Evolutionary conservation across 352 stramenopile genomes (phyloP), one percentile per base, ranked within the genome.

Genomic region (Aphanomyces cochlioides): DNA sequence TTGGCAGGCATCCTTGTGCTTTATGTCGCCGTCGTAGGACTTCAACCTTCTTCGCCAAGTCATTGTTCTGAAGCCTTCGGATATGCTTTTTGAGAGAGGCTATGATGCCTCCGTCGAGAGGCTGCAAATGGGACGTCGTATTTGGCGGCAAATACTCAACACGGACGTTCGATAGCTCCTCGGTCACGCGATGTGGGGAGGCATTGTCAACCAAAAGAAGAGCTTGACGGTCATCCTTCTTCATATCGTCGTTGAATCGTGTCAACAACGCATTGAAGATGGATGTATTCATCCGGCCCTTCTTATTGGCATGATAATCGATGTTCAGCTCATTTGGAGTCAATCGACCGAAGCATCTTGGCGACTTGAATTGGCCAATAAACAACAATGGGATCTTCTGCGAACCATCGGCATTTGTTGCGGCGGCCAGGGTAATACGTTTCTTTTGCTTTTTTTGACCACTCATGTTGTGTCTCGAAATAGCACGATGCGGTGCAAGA

Each of bases 121-220:
- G 57, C 41, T 66, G 57, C 8, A 66, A 10, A 43, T 19, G 15
- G 7, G 57, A 15, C 7, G 57, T 66, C 15, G 34, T 37, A 37
- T 66, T 66, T 37, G 57, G 17, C 19, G 15, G 38, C 15, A 66
- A 53, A 43, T 56, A 66, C 7, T 47, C 7, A 1, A 66, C 15
- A n/a, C n/a, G 8, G 57, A 66, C 41, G 41, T 53, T 66, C 43
- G 43, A 50, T n/a, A 50, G 17, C 2, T 66, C 57, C 41, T 56
- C 7, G 1, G 13, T 36, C 8, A n/a, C 34, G 8, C 34, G 48
- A 36, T 66, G 57, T 10, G 15, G 8, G 19, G 57, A 47, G 1
- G 34, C 15, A 66, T 66, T 66, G n/a, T 66, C 57, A 28, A 66
- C 57, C 8, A 66, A 21, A 12, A 66, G 19, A n/a, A 66, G 15